Evolutionary conservation across 345 rosid species (phyloP), one percentile per base, ranked within the genome.

Genomic region (Linum lewisii): DNA sequence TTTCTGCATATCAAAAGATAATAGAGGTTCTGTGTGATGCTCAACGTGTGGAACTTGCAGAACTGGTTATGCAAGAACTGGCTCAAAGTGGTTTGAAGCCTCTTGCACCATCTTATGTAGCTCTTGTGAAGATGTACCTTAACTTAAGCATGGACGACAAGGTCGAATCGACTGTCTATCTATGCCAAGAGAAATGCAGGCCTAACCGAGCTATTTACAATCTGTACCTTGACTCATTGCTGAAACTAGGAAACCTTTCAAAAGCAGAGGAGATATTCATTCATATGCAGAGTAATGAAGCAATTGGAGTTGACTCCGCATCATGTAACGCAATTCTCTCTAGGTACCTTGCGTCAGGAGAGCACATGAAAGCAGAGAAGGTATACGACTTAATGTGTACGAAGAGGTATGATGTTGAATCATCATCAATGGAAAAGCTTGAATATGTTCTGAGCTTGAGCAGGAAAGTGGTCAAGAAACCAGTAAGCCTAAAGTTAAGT

Each of bases 1-100:
- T 82, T 63, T 72, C 80, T 2, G 89, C 85, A 0, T 93, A 82
- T 77, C 94, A 93, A 66, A 85, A 85, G 66, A 87, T 87, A 52
- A 77, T 86, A 50, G 85, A 89, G 71, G 77, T 83, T 21, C 45
- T 78, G 1, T 82, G 89, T 61, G 73, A 77, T 67, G 81, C 84
- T 42, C 68, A 56, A 62, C 65, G 83, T 63, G 66, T 68, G 45
- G 91, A 85, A 25, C 73, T 61, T 51, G 85, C 77, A 0, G 97
- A 93, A 58, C 77, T 79, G 16, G 70, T 86, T 23, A 73, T 86
- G 80, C 66, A 73, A 53, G 97, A 86, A 73, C 77, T 93, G 62
- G 50, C 74, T 60, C 69, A 70, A 59, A 76, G 77, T 32, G 93
- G 85, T 62, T 74, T 79, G 84, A 86, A 86, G 65, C 87, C 86